Evolutionary conservation across 2,329 filamentous ascomycete genomes (phyloP).

Genomic region (Fusarium caatingaense): DNA sequence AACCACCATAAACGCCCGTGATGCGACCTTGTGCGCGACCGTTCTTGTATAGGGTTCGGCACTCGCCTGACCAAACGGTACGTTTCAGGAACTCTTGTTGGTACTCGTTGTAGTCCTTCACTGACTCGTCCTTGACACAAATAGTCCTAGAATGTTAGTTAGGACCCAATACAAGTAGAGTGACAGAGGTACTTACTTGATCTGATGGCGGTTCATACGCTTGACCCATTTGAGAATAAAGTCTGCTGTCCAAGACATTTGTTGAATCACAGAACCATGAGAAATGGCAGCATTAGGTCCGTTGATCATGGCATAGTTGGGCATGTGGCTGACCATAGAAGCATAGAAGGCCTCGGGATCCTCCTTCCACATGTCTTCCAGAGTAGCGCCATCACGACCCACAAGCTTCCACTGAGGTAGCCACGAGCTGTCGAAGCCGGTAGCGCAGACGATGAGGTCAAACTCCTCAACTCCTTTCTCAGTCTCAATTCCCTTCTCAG

Average conservation of each 20-base stretch:
- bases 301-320: conserved; percentile 6
- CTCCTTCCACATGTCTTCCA: conserved; percentile 2
- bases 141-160: neutral
- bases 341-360: conserved; percentile 7
- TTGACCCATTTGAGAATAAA: conserved; percentile 15
- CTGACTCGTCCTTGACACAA: neutral
- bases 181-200: neutral
- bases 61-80: conserved; percentile 7
- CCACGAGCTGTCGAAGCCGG: conserved; percentile 8
- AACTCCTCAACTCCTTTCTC: neutral
- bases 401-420: neutral
- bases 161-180: accelerated
- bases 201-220: conserved; percentile 5
- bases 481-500: neutral
- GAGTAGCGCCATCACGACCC: neutral
- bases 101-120: neutral
- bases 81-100: neutral
- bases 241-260: conserved; percentile 1
- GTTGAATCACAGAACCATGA: neutral
- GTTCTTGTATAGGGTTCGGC: conserved; percentile 8
- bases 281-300: neutral
- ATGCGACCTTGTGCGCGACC: neutral
- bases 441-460: conserved; percentile 12
- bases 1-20: conserved; percentile 1
- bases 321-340: neutral